Percentiles rank a stretch among this genome's conserved stretches.
Evolutionary conservation across 208 protist species (phyloP).

Genomic region (Trichomonas vaginalis): DNA sequence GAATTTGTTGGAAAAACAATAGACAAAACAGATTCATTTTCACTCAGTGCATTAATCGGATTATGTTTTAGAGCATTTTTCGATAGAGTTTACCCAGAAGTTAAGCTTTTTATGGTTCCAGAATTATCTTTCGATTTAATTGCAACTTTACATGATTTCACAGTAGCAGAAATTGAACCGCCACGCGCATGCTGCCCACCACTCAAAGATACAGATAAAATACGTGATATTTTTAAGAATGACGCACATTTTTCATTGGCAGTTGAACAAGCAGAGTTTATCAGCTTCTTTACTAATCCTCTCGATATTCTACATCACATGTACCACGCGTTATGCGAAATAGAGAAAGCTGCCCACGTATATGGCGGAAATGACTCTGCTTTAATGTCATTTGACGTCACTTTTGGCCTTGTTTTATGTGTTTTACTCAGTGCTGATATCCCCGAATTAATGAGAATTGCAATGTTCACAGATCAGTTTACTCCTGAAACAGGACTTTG

Average conservation of each 20-base stretch:
- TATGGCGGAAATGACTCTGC: neutral
- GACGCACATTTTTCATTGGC: neutral
- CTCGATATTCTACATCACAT: conserved; percentile 4
- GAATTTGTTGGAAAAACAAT: neutral
- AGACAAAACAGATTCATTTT: neutral
- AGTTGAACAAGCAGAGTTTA: neutral
- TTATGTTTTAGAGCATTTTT: neutral
- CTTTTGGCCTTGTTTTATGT: neutral
- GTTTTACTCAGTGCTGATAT: neutral
- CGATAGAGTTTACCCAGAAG: neutral
- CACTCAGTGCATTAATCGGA: neutral
- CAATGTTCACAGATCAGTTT: neutral
- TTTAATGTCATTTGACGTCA: neutral
- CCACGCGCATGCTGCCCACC: neutral
- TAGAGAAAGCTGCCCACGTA: neutral
- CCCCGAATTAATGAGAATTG: conserved; percentile 9
- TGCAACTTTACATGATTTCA: neutral
- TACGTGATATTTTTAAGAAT: neutral
- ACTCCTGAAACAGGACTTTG: neutral
- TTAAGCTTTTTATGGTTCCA: neutral
- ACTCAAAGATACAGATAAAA: neutral
- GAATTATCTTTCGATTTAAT: neutral
- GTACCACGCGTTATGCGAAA: neutral
- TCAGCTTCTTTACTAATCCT: neutral
- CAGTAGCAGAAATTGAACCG: neutral